Conservation (phyloP, 148 eudicot genomes). For the Chenopodium formosanum region DNA sequence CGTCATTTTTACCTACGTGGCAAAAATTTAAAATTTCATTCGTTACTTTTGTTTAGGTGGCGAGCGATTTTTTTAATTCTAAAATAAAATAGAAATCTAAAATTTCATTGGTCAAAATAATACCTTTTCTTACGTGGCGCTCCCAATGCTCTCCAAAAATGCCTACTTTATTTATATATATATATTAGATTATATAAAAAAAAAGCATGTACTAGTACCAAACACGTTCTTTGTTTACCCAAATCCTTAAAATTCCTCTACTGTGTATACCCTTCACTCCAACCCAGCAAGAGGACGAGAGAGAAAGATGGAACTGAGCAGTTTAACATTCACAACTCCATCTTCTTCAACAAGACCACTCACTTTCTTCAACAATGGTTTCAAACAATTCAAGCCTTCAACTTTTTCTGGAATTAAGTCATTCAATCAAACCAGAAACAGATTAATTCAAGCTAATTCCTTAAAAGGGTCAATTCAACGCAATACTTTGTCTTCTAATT, state of each 20-base stretch:
- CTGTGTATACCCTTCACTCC: background rate
- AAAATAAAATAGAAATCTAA: no score
- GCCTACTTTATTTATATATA: no score
- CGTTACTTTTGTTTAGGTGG: no score
- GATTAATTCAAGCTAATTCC: slow-evolving; percentile 34
- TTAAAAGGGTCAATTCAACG: slow-evolving; percentile 22
- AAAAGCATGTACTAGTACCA: background rate
- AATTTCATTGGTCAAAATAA: no score
- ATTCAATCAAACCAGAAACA: slow-evolving; percentile 11
- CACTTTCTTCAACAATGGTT: slow-evolving; percentile 27
- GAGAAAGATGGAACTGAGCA: slow-evolving; percentile 43
- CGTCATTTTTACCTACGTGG: no score
- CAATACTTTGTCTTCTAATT: slow-evolving; percentile 45
- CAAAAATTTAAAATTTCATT: no score
- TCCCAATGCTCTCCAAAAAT: no score
- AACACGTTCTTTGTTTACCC: background rate
- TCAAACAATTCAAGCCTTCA: slow-evolving; percentile 20
- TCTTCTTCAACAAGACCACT: slow-evolving; percentile 40
- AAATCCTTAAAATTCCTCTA: background rate
- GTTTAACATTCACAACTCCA: slow-evolving; percentile 42
- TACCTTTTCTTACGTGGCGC: no score
- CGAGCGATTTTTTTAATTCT: no score
- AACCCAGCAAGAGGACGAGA: background rate
- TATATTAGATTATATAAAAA: no score
- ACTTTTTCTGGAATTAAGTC: background rate